These are phyloP conservation scores for Didymella pinodella DNA, from an alignment of 2,329 filamentous ascomycete species.

Conservation along the genomic window DNA sequence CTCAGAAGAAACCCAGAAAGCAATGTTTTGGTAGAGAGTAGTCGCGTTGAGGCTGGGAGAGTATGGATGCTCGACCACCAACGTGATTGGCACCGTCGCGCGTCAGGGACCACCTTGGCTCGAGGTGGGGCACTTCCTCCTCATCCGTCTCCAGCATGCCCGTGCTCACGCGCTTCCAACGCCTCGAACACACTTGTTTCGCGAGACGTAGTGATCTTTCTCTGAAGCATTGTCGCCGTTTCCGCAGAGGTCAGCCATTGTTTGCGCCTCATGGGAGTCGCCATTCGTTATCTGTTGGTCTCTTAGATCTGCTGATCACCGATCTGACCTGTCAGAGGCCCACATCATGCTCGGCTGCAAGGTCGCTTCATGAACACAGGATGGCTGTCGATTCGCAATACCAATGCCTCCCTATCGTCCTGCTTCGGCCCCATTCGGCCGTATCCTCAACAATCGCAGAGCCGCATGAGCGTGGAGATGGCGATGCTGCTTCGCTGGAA, in stretches of 20 bases:
- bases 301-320: neutral
- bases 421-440: constrained; percentile 9
- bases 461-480: constrained; percentile 9
- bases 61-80: constrained; percentile 14
- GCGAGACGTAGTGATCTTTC: neutral
- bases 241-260: neutral
- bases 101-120: constrained; percentile 11
- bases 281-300: neutral
- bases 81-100: constrained; percentile 16
- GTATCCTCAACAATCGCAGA: constrained; percentile 11
- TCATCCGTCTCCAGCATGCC: constrained; percentile 15
- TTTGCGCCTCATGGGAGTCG: neutral
- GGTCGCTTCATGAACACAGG: constrained; percentile 13
- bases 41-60: constrained; percentile 27
- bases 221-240: neutral
- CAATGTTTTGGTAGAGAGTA: constrained; percentile 20
- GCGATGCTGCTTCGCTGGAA: constrained; percentile 6
- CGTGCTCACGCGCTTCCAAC: constrained; percentile 11
- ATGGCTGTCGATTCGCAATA: constrained; percentile 12
- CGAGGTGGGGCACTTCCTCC: constrained; percentile 12
- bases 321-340: neutral
- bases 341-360: constrained; percentile 9
- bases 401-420: constrained; percentile 10
- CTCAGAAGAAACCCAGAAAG: constrained; percentile 1
- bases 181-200: constrained; percentile 1